Evolutionary conservation across 345 rosid species (phyloP).

Genomic region (Gossypium bickii): DNA sequence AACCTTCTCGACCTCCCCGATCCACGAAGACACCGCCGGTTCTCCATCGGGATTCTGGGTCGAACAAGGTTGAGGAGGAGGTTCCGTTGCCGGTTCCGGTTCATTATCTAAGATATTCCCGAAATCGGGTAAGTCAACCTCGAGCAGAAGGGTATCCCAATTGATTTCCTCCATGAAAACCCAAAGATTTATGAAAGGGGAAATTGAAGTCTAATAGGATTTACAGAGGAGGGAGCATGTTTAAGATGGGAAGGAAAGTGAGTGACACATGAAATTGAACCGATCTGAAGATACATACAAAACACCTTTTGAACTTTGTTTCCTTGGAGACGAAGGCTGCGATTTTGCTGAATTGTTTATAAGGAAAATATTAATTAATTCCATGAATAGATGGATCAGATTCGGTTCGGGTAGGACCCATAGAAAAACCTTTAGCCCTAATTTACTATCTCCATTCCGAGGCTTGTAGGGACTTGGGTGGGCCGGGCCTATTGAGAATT

Average conservation of each 20-base stretch:
- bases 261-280: background rate
- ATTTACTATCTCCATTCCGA: background rate
- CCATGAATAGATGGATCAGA: background rate
- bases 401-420: background rate
- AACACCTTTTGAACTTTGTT: background rate
- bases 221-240: background rate
- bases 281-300: background rate
- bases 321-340: background rate
- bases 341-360: background rate
- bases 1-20: conserved; percentile 36
- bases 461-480: background rate
- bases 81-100: background rate
- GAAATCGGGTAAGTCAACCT: background rate
- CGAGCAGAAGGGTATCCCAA: background rate
- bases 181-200: background rate
- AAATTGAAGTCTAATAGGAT: background rate
- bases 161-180: background rate
- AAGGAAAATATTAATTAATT: background rate
- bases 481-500: background rate
- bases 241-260: background rate
- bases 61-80: background rate
- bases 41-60: conserved; percentile 7
- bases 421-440: background rate
- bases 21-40: conserved; percentile 30
- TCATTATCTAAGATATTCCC: background rate